Percentiles rank a stretch among this genome's conserved stretches.
Evolutionary conservation across 2,329 filamentous ascomycete genomes (phyloP).

Genomic region (Arthrocladium fulminans): DNA sequence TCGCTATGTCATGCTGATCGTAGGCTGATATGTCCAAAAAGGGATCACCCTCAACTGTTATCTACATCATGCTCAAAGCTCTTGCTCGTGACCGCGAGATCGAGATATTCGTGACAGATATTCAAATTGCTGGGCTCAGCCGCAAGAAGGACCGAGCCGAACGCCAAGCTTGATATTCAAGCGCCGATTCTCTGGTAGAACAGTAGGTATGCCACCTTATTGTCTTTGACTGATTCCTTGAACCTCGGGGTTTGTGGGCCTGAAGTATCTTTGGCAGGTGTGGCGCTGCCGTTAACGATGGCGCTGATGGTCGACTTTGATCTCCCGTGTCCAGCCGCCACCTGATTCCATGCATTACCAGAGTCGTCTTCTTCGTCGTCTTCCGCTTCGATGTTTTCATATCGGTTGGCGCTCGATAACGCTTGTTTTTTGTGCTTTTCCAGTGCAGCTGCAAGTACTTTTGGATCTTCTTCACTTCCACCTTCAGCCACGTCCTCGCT

Average conservation of each 20-base stretch:
- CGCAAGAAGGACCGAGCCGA: background rate
- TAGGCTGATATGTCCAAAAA: background rate
- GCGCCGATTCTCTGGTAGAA: constrained; percentile 65
- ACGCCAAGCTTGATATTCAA: constrained; percentile 1
- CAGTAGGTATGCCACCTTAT: constrained; percentile 92
- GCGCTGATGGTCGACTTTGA: constrained; percentile 58
- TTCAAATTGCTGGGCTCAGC: background rate
- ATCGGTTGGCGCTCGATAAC: constrained; percentile 56
- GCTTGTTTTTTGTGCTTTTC: constrained; percentile 56
- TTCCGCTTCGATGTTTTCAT: constrained; percentile 57
- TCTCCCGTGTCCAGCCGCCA: constrained; percentile 53
- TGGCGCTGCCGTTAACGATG: constrained; percentile 54
- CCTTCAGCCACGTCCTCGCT: constrained; percentile 83
- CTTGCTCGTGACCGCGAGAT: background rate
- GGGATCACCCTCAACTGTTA: constrained; percentile 4
- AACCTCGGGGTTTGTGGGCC: constrained; percentile 48
- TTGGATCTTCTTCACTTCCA: constrained; percentile 70
- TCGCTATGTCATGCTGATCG: constrained; percentile 7
- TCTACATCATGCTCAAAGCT: constrained; percentile 5
- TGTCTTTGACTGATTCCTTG: constrained; percentile 64
- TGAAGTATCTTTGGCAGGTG: constrained; percentile 44
- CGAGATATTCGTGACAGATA: constrained; percentile 3
- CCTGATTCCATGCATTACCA: constrained; percentile 69
- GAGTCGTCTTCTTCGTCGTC: constrained; percentile 54
- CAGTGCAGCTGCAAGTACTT: constrained; percentile 55